A percentile compares a stretch with the other conserved stretches of the same genome.
phyloP scores from a whole-genome alignment of 345 rosid species.

The Acer yangbiense region DNA sequence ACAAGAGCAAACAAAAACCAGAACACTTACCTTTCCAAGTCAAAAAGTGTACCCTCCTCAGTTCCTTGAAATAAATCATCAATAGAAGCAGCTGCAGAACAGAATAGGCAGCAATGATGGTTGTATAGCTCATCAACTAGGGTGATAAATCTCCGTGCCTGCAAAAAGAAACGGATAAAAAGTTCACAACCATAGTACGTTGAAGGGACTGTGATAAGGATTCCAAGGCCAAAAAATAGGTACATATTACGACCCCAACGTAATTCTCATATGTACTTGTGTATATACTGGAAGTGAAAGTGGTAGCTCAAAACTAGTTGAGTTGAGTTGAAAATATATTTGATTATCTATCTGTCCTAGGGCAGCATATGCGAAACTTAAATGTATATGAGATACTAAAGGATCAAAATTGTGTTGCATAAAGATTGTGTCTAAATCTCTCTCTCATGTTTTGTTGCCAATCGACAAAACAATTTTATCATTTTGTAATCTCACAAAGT shows the following conservation, averaged over 20 bases:
- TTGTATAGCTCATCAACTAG: constrained; percentile 92
- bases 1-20: not conserved
- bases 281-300: not conserved
- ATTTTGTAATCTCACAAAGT: too few species aligned
- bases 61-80: constrained; percentile 96
- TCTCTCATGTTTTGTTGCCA: not conserved
- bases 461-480: not conserved
- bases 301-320: not conserved
- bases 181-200: not conserved
- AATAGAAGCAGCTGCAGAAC: constrained; percentile 68
- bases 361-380: not conserved
- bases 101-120: constrained; percentile 82
- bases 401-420: not conserved
- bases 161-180: constrained; percentile 21
- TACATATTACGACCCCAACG: not conserved
- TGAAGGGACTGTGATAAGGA: not conserved
- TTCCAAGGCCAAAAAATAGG: not conserved
- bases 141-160: constrained; percentile 97
- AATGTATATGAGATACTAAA: not conserved
- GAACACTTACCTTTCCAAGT: constrained; percentile 68
- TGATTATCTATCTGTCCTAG: not conserved
- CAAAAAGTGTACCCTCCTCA: constrained; percentile 88
- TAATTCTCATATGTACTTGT: not conserved
- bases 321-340: not conserved
- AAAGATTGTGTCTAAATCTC: not conserved